Conservation (phyloP, 495 filamentous ascomycete genomes). For the Filosporella fistucella region DNA sequence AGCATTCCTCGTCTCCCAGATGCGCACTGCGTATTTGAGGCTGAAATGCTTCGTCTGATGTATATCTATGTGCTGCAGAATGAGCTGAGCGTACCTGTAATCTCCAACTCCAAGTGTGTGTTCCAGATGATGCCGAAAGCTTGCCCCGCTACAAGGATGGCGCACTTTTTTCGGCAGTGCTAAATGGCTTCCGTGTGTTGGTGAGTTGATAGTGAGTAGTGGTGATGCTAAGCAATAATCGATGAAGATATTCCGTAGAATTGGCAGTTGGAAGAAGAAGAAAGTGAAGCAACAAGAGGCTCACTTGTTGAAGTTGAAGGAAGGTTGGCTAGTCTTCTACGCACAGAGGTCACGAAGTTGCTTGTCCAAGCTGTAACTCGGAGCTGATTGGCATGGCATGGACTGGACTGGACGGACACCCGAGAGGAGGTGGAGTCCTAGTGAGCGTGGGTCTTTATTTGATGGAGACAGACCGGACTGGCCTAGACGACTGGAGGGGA, state of each 20-base stretch:
- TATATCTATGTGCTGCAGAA: neutral
- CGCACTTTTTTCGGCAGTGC: conserved; percentile 11
- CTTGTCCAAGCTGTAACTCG: conserved; percentile 13
- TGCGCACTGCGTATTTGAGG: neutral
- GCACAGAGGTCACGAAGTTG: conserved; percentile 12
- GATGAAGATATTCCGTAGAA: too few species aligned
- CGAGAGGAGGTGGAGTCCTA: too few species aligned
- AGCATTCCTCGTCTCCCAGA: neutral
- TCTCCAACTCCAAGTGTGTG: conserved; percentile 6
- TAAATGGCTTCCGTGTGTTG: too few species aligned
- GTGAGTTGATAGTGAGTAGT: too few species aligned
- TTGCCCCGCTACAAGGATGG: conserved; percentile 22
- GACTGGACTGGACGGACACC: too few species aligned
- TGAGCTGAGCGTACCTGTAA: conserved; percentile 16
- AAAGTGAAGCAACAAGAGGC: neutral
- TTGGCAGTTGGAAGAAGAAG: conserved; percentile 1
- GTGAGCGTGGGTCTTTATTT: too few species aligned
- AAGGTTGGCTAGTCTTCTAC: neutral
- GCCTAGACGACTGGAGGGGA: too few species aligned
- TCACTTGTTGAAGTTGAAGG: neutral
- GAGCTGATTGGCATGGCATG: neutral
- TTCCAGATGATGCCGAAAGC: conserved; percentile 8
- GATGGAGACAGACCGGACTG: too few species aligned
- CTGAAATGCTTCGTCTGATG: conserved; percentile 1
- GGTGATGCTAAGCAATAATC: neutral